These are phyloP conservation scores for Glaciozyma martinii DNA, from an alignment of 768 basidiomycete genomes.

Conservation along the genomic window DNA sequence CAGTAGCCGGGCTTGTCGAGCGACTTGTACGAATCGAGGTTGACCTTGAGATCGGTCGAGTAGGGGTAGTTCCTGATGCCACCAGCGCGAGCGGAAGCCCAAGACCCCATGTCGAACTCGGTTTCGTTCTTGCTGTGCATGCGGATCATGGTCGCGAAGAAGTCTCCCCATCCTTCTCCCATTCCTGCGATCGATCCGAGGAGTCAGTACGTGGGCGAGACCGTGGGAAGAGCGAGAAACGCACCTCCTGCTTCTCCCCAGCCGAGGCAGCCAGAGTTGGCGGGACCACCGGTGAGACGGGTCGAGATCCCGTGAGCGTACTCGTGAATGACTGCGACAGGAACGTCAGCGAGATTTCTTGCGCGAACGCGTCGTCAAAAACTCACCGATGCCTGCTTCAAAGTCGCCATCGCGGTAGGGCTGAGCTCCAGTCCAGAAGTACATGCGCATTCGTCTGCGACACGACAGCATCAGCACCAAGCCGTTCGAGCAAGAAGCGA, in stretches of 20 bases:
- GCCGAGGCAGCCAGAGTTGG: constrained; percentile 48
- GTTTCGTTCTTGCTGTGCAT: constrained; percentile 39
- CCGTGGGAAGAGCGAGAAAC: no score
- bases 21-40: constrained; percentile 88
- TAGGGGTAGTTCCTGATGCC: constrained; percentile 82
- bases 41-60: constrained; percentile 47
- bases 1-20: constrained; percentile 90
- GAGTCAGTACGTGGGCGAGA: no score
- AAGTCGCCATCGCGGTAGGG: constrained; percentile 93
- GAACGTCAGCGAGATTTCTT: no score
- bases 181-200: constrained; percentile 54
- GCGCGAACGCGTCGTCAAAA: no score
- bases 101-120: constrained; percentile 59
- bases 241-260: constrained; percentile 75
- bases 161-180: constrained; percentile 57
- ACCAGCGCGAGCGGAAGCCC: constrained; percentile 67
- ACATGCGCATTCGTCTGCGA: constrained; percentile 41
- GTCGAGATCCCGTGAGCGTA: constrained; percentile 82
- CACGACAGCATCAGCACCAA: no score
- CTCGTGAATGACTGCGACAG: constrained; percentile 60
- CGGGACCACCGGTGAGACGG: constrained; percentile 74
- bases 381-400: constrained; percentile 96
- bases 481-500: background rate
- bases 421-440: constrained; percentile 74
- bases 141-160: constrained; percentile 60